A percentile compares a stretch with the other conserved stretches of the same genome.
These are phyloP conservation scores for Lactarius tabidus DNA, from an alignment of 768 basidiomycete genomes.

Conservation along the genomic window DNA sequence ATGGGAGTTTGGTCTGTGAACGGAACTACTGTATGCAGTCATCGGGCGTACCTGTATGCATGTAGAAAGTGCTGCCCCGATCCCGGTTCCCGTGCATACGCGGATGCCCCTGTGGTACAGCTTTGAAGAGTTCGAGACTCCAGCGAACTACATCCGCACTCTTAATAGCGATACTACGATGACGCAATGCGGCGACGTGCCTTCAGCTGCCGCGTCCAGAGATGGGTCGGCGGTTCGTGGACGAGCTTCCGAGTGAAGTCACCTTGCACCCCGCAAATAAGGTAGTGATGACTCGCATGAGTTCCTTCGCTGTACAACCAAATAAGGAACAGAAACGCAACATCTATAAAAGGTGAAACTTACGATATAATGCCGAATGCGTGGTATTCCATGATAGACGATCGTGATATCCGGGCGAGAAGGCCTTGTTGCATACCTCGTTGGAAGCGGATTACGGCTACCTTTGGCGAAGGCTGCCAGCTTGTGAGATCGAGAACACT, in stretches of 20 bases:
- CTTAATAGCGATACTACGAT: conserved; percentile 1
- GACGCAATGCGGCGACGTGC: conserved; percentile 33
- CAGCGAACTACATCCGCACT: conserved; percentile 54
- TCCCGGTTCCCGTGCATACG: conserved; percentile 78
- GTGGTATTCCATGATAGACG: conserved; percentile 75
- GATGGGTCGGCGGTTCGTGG: conserved; percentile 57
- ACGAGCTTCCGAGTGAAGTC: conserved; percentile 76
- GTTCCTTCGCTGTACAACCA: conserved; percentile 52
- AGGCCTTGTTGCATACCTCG: conserved; percentile 85
- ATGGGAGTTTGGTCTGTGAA: background rate
- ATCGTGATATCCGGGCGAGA: conserved; percentile 67
- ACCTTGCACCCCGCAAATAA: conserved; percentile 79
- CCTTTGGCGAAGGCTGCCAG: conserved; percentile 68
- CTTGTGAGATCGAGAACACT: background rate
- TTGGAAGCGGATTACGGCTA: conserved; percentile 72
- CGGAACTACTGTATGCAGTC: no score
- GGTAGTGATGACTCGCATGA: conserved; percentile 72
- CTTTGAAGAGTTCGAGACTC: conserved; percentile 74
- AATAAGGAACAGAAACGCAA: conserved; percentile 19
- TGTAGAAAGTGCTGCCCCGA: conserved; percentile 75
- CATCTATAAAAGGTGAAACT: conserved; percentile 26
- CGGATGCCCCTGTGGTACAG: conserved; percentile 79
- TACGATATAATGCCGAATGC: conserved; percentile 78
- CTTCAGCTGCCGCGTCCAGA: conserved; percentile 83
- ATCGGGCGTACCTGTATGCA: conserved; percentile 22